Evolutionary conservation across 2,329 filamentous ascomycete species (phyloP).

Genomic region (Akanthomyces lecanii): DNA sequence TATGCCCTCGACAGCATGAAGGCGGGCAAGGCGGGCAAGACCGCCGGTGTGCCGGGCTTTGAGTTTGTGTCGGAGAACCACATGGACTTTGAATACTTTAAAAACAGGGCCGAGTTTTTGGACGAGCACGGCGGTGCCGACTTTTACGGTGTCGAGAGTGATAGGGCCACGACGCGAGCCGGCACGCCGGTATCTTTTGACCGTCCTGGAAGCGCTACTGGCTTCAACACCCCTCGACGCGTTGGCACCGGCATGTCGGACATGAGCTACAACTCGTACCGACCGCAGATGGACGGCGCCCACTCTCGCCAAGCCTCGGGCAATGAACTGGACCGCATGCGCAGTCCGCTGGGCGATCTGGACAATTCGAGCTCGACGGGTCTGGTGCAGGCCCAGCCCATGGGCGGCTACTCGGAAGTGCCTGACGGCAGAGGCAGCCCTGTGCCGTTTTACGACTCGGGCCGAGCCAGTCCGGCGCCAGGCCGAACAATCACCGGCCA

Average conservation of each 20-base stretch:
- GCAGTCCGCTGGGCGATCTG: constrained; percentile 47
- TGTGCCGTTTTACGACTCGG: neutral
- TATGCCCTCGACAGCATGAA: constrained; percentile 78
- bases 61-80: constrained; percentile 84
- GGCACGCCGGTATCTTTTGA: constrained; percentile 56
- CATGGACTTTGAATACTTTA: constrained; percentile 89
- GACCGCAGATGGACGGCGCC: constrained; percentile 17
- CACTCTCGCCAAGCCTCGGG: constrained; percentile 9
- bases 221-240: constrained; percentile 27
- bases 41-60: constrained; percentile 61
- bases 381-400: constrained; percentile 49
- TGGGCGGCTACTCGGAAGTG: constrained; percentile 1
- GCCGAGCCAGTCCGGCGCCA: neutral
- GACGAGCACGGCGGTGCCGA: constrained; percentile 80
- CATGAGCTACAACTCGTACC: constrained; percentile 29
- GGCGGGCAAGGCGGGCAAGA: constrained; percentile 45
- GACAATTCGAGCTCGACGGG: constrained; percentile 51
- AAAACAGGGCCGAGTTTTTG: constrained; percentile 82
- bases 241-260: constrained; percentile 21
- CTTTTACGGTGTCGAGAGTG: constrained; percentile 55
- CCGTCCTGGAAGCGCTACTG: constrained; percentile 42
- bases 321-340: constrained; percentile 29
- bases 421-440: constrained; percentile 23
- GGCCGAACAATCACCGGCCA: neutral
- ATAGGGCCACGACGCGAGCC: constrained; percentile 45